Base-by-base conservation (phyloP, 495 filamentous ascomycete species). In the Trichoderma asperelloides region DNA sequence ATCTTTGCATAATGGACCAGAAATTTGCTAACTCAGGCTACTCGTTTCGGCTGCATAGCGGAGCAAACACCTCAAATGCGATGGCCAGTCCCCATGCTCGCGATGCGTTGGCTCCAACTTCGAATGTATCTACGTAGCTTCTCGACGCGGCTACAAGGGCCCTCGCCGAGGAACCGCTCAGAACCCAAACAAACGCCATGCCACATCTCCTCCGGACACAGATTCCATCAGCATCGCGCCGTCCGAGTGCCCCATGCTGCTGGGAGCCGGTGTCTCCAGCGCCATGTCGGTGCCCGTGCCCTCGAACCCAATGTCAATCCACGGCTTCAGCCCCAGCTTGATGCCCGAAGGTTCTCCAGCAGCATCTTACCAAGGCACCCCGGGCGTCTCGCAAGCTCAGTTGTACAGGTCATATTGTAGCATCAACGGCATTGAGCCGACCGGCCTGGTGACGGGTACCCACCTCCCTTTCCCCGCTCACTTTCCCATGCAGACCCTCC, bases 161-260 rank as follows among this genome's bases (percentile, higher is more conserved):
- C 80, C 80, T 21, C 73, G 79, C 23, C 77, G 76, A 67, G 73
- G 68, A 64, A 72, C 77, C 45, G 74, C 78, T 18, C 74, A 75
- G n/a, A 82, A 82, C 71, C 79, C 80, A 18, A 77, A 81, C 68
- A 83, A 82, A 70, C 79, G 81, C 23, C 80, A 80, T 75, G 78
- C 79, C 40, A 79, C 80, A 23, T 80, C 80, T 43, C 81, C 80
- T 33, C 79, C 80, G 63, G 71, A 76, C 39, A 76, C 77, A 21
- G 68, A 69, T 16, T 70, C 70, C 30, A 57, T 70, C 12, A 43
- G 43, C 64, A 25, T 39, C 9, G 69, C 62, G 60, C 63, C 72
- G 11, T 78, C 79, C 27, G 78, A 71, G 71, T 83, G 80, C 69
- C 78, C 80, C 47, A 80, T 83, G 79, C 62, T 81, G 68, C 68